These are phyloP conservation scores for Aphanomyces euteiches DNA, from an alignment of 352 stramenopile genomes.

Conservation along the genomic window DNA sequence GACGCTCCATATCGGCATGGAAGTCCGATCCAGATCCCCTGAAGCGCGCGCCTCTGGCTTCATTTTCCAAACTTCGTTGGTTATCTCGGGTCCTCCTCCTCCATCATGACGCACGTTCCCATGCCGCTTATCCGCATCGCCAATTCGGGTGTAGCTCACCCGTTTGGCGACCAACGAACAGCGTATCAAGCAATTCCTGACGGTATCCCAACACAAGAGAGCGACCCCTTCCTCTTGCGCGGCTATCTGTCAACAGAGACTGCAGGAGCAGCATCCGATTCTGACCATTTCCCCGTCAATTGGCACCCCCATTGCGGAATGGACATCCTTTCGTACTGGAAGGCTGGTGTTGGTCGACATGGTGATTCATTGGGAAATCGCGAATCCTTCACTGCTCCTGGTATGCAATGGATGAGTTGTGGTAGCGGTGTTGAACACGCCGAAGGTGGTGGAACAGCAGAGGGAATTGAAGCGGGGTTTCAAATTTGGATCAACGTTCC, in stretches of 20 bases:
- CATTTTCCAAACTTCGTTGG: too few species aligned
- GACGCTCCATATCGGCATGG: too few species aligned
- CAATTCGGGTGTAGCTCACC: conserved; percentile 36
- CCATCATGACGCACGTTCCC: background rate
- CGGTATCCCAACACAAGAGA: conserved; percentile 33
- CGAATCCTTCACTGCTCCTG: conserved; percentile 41
- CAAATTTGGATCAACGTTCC: conserved; percentile 18
- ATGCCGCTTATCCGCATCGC: conserved; percentile 31
- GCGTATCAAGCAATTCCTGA: conserved; percentile 41
- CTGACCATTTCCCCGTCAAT: conserved; percentile 40
- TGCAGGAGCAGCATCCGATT: conserved; percentile 18
- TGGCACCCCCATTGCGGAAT: conserved; percentile 42
- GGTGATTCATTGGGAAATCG: conserved; percentile 42
- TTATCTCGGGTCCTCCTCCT: background rate
- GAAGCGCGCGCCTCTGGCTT: too few species aligned
- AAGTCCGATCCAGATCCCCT: too few species aligned
- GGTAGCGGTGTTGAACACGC: conserved; percentile 41
- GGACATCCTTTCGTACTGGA: conserved; percentile 40
- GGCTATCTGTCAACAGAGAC: conserved; percentile 39
- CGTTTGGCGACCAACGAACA: conserved; percentile 42
- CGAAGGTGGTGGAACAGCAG: conserved; percentile 34
- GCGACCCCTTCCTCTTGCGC: conserved; percentile 47
- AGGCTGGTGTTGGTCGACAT: conserved; percentile 38
- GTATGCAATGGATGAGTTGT: conserved; percentile 54
- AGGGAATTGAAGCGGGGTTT: conserved; percentile 19